A percentile compares a stretch with the other conserved stretches of the same genome.
phyloP scores from a whole-genome alignment of 129 eudicot species.

The Lonicera japonica region DNA sequence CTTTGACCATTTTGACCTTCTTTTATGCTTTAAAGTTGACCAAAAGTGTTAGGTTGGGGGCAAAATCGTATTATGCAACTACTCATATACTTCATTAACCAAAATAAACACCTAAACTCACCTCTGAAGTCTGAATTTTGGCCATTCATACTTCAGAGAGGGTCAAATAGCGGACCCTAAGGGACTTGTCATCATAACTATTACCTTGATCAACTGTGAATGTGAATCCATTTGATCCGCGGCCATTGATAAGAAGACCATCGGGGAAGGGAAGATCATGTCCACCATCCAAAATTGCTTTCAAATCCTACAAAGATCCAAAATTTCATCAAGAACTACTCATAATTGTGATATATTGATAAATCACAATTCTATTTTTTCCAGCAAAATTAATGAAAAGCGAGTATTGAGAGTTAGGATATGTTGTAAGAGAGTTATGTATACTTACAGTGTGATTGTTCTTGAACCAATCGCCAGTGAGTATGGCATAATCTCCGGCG shows the following conservation, averaged over 20 bases:
- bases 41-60: too few relatives aligned
- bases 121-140: too few relatives aligned
- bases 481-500: slow-evolving; percentile 50
- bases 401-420: neutral
- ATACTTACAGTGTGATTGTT: slow-evolving; percentile 55
- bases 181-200: neutral
- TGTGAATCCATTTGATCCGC: slow-evolving; percentile 38
- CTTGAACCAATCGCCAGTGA: slow-evolving; percentile 68
- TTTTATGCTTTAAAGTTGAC: too few relatives aligned
- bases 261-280: slow-evolving; percentile 65
- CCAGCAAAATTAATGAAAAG: too few relatives aligned
- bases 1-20: too few relatives aligned
- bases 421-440: neutral
- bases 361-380: too few relatives aligned
- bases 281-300: slow-evolving; percentile 54
- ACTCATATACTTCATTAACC: too few relatives aligned
- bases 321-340: neutral
- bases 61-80: too few relatives aligned
- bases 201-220: slow-evolving; percentile 65
- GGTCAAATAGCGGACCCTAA: too few relatives aligned
- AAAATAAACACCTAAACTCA: too few relatives aligned
- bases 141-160: too few relatives aligned
- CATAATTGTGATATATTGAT: slow-evolving; percentile 6
- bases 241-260: slow-evolving; percentile 69
- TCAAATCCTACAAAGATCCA: slow-evolving; percentile 35